Percentiles rank a stretch among this genome's conserved stretches.
These are phyloP conservation scores for Jaenimonas drosophilae DNA, from an alignment of 208 protist species.

Conservation along the genomic window DNA sequence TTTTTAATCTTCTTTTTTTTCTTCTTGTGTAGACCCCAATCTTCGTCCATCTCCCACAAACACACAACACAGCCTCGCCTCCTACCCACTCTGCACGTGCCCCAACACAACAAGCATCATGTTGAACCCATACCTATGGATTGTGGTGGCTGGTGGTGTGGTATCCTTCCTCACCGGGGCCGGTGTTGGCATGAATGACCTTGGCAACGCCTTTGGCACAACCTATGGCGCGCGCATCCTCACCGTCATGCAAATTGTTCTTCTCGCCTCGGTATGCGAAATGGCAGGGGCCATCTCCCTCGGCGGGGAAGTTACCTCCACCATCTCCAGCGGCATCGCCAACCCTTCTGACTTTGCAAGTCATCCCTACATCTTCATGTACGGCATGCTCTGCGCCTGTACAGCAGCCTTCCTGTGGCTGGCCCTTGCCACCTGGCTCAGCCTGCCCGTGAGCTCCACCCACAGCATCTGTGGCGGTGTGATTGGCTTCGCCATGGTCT, in stretches of 20 bases:
- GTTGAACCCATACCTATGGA: constrained; percentile 55
- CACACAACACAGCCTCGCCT: background rate
- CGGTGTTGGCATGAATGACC: constrained; percentile 81
- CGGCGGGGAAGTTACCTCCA: constrained; percentile 42
- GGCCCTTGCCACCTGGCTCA: constrained; percentile 24
- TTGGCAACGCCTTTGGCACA: constrained; percentile 86
- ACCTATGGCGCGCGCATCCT: constrained; percentile 61
- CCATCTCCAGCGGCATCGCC: constrained; percentile 57
- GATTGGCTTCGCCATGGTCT: constrained; percentile 62
- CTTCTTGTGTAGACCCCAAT: background rate
- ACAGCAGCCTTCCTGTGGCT: constrained; percentile 38
- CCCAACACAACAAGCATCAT: constrained; percentile 7
- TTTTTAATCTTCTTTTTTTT: constrained; percentile 5
- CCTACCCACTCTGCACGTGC: background rate
- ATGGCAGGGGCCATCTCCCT: constrained; percentile 54
- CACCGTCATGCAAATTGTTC: constrained; percentile 53
- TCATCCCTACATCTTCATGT: constrained; percentile 67
- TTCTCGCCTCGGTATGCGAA: constrained; percentile 61
- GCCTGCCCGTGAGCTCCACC: constrained; percentile 46
- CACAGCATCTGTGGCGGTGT: constrained; percentile 57
- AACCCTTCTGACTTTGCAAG: constrained; percentile 21
- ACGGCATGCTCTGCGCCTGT: constrained; percentile 54
- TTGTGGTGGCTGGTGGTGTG: constrained; percentile 54
- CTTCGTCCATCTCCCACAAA: constrained; percentile 1
- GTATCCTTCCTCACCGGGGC: constrained; percentile 56